Evolutionary conservation across 108 stramenopile species (phyloP), one percentile per base, ranked within the genome.

Genomic region (Nitzschia sp.): DNA sequence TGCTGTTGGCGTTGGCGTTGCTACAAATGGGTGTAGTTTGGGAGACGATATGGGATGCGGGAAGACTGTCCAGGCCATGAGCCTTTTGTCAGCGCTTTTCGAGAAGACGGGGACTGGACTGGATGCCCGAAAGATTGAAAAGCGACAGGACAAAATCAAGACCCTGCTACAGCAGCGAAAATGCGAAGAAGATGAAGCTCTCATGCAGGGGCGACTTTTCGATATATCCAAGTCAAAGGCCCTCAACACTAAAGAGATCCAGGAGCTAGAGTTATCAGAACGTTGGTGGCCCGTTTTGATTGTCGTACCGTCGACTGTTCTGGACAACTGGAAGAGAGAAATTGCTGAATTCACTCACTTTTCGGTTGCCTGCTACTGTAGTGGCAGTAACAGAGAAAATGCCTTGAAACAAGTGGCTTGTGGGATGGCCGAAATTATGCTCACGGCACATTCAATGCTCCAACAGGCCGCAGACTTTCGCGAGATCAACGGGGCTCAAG

Each of bases 261-360:
- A 47, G n/a, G 9, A 2, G 26, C 30, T 59, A n/a, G 38, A 35
- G 13, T 28, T 69, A 54, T 45, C 75, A 36, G 60, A 41, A 31
- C 54, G 19, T 8, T 79, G 77, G 76, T 58, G 80, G 28, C 94
- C 91, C 1, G 87, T 92, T 50, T 79, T 95, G 25, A 71, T 95
- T 53, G 67, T 95, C 25, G 90, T 83, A 3, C 94, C 94, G 17
- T 63, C 86, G 4, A 82, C 85, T 56, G 86, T 92, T 8, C 45
- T 91, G 23, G 58, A 76, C 19, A 75, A 63, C 63, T 92, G 91
- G 91, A 58, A 79, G 64, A 86, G 72, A n/a, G 88, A 89, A 47
- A 80, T 95, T 47, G 62, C 64, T 33, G 75, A 66, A 0, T 95
- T 91, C 85, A 89, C 90, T 11, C 77, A 92, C 67, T 95, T 95